A percentile compares a stretch with the other conserved stretches of the same genome.
phyloP scores from a whole-genome alignment of 1,284 basidiomycete genomes.

The Cryptococcus floricola region DNA sequence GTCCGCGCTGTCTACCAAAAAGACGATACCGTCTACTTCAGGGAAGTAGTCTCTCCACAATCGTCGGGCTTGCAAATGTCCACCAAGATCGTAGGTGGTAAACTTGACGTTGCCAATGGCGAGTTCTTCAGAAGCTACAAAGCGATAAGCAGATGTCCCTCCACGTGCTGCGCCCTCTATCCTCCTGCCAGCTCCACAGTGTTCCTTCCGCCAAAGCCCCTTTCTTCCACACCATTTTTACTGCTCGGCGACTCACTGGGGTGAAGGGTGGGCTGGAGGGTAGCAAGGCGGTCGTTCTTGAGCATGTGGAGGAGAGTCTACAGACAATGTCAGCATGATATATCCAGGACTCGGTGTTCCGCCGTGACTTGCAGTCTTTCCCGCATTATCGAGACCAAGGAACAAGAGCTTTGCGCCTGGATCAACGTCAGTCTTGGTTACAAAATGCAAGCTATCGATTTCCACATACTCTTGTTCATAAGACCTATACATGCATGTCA shows the following conservation, averaged over 20 bases:
- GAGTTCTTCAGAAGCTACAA: constrained; percentile 90
- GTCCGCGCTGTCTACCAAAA: constrained; percentile 96
- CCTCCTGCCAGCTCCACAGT: too few relatives aligned
- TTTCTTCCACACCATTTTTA: too few relatives aligned
- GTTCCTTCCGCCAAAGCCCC: too few relatives aligned
- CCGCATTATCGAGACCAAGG: constrained; percentile 97
- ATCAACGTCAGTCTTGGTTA: background rate
- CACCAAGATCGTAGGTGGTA: constrained; percentile 97
- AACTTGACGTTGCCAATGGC: constrained; percentile 99
- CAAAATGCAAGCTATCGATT: background rate
- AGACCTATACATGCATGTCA: constrained; percentile 60
- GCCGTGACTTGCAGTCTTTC: constrained; percentile 78
- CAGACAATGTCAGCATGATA: background rate
- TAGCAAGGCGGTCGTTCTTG: constrained; percentile 98
- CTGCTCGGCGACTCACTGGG: constrained; percentile 66
- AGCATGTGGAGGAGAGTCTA: constrained; percentile 99
- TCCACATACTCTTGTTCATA: constrained; percentile 77
- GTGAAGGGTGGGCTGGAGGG: constrained; percentile 96
- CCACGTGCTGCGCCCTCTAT: too few relatives aligned
- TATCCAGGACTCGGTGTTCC: background rate
- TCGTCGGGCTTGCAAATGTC: constrained; percentile 97
- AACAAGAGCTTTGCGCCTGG: constrained; percentile 91
- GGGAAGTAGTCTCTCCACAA: constrained; percentile 99
- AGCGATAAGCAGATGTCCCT: background rate
- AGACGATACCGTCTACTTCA: constrained; percentile 98